Evolutionary conservation across 176 grass and related monocot genomes (phyloP), one percentile per base, ranked within the genome.

Genomic region (Guadua angustifolia): DNA sequence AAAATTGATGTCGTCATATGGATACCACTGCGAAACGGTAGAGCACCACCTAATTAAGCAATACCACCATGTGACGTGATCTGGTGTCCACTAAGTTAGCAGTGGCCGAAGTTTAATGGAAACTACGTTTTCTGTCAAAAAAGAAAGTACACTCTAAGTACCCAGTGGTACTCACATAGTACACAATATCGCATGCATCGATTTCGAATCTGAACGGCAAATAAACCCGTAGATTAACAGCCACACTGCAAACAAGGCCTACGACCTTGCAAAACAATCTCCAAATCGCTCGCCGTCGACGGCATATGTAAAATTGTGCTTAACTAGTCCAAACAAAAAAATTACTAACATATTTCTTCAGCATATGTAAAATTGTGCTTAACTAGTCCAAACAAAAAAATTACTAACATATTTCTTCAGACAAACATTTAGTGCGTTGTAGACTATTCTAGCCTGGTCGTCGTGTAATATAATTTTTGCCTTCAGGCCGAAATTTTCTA

Each of bases 121-220:
- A 36, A 36, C 35, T 36, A 36, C 1, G 2, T 36, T 36, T 36
- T 36, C 35, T 2, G 35, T 36, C 29, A 29, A 36, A 36, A 36
- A 36, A 3, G 25, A 62, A 70, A 71, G 5, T 71, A 61, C 68
- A 46, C 36, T 39, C 22, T n/a, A n/a, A n/a, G n/a, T n/a, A n/a
- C n/a, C n/a, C 42, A 9, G 39, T 25, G 19, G 38, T 77, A 52
- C 35, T 36, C 5, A 46, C 45, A 52, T 78, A 73, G 66, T 79
- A 89, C 83, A 73, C 83, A 81, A 86, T 90, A 90, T 83, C 73
- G 59, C 88, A 90, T 90, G 88, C 74, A 38, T 38, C 26, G 17
- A 49, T 86, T 79, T 86, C 17, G 66, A 58, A 26, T 43, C 29
- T 8, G 40, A 51, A 51, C 29, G 26, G 17, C 47, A 73, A 17